Percentiles rank a stretch among this genome's conserved stretches.
Evolutionary conservation across 495 filamentous ascomycete species (phyloP).

Genomic region (Friedmanniomyces simplex): DNA sequence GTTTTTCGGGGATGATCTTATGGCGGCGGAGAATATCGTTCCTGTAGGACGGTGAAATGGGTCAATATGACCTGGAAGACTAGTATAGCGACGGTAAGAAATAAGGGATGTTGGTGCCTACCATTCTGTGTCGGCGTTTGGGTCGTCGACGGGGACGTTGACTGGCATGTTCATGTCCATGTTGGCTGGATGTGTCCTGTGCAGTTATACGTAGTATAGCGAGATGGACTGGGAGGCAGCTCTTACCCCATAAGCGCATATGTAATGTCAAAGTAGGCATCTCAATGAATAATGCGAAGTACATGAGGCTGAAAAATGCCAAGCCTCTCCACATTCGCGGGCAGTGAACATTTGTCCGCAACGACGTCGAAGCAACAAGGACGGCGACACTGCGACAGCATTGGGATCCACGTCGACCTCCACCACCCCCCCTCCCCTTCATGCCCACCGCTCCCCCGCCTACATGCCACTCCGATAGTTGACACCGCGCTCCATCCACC

Average conservation of each 20-base stretch:
- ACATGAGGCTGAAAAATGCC: neutral
- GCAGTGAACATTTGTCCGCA: neutral
- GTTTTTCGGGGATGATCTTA: conserved; percentile 90
- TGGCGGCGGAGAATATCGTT: conserved; percentile 98
- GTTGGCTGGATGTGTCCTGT: neutral
- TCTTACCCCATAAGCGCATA: no score
- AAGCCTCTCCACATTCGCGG: neutral
- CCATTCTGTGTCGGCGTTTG: conserved; percentile 98
- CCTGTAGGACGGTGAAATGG: conserved; percentile 45
- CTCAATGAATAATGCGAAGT: no score
- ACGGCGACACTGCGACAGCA: neutral
- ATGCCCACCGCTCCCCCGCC: no score
- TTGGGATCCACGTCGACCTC: no score
- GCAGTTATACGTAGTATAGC: no score
- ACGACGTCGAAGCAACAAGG: no score
- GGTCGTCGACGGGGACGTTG: conserved; percentile 85
- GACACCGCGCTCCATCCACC: neutral
- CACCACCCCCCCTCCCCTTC: no score
- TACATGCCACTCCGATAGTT: conserved; percentile 11
- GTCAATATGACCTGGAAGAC: neutral
- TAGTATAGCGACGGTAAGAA: neutral
- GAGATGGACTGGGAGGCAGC: no score
- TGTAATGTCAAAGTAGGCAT: no score
- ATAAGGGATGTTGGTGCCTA: conserved; percentile 29
- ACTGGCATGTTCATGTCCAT: conserved; percentile 57